Percentiles rank a stretch among this genome's conserved stretches.
Conservation (phyloP, 1,139 yeast species). For the Debaryomyces psychrophilus region DNA sequence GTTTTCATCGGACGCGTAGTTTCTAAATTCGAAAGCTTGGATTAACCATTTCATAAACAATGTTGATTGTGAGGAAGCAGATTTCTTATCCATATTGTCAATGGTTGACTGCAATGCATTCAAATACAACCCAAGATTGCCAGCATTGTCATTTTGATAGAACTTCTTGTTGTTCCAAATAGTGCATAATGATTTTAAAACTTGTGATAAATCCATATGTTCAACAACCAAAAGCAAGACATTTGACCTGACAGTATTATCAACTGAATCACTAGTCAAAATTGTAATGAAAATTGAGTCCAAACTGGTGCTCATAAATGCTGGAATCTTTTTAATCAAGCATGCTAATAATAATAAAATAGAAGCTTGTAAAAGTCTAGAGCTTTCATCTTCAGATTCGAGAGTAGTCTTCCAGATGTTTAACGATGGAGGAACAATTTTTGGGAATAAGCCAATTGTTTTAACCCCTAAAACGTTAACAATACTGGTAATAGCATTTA, state of each 20-base stretch:
- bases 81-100: constrained; percentile 69
- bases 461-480: constrained; percentile 81
- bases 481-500: constrained; percentile 71
- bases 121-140: constrained; percentile 71
- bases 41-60: constrained; percentile 71
- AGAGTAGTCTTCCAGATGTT: constrained; percentile 50
- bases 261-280: constrained; percentile 60
- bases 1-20: constrained; percentile 40
- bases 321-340: constrained; percentile 81
- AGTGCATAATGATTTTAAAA: constrained; percentile 61
- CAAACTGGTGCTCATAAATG: constrained; percentile 74
- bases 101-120: constrained; percentile 66
- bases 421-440: constrained; percentile 76
- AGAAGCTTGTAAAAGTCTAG: constrained; percentile 61
- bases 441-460: constrained; percentile 81
- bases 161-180: constrained; percentile 55
- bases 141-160: constrained; percentile 44
- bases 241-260: constrained; percentile 61
- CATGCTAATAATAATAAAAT: constrained; percentile 73
- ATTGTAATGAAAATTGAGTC: constrained; percentile 61
- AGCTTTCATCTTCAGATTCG: constrained; percentile 29
- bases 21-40: constrained; percentile 69
- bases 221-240: constrained; percentile 67
- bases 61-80: constrained; percentile 72
- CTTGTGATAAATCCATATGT: constrained; percentile 66